phyloP scores from a whole-genome alignment of 1,284 basidiomycete genomes.

The Heliocybe sulcata region DNA sequence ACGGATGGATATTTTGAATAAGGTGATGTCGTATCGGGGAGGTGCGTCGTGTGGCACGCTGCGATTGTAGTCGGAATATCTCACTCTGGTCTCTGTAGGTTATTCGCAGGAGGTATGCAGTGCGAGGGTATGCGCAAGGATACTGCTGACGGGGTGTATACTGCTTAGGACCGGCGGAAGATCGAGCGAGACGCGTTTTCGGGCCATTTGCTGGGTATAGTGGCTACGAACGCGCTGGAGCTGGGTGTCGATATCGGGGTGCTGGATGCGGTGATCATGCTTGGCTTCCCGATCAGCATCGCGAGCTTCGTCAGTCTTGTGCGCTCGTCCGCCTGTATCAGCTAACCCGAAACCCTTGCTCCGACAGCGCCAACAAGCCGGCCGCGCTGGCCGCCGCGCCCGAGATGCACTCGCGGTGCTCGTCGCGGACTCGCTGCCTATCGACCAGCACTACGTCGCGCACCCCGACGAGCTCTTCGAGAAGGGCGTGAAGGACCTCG shows the following conservation, averaged over 20 bases:
- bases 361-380: slow-evolving; percentile 77
- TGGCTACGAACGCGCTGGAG: slow-evolving; percentile 90
- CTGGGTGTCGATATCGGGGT: slow-evolving; percentile 88
- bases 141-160: slow-evolving; percentile 1
- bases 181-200: slow-evolving; percentile 87
- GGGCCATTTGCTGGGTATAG: slow-evolving; percentile 75
- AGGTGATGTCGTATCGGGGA: slow-evolving; percentile 82
- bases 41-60: slow-evolving; percentile 32
- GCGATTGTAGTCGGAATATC: neutral
- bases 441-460: slow-evolving; percentile 75
- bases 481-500: slow-evolving; percentile 52
- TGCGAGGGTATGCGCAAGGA: neutral
- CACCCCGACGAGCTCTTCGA: slow-evolving; percentile 70
- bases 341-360: slow-evolving; percentile 2
- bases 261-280: slow-evolving; percentile 85
- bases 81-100: slow-evolving; percentile 22
- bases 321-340: neutral
- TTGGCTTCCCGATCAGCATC: slow-evolving; percentile 78
- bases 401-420: slow-evolving; percentile 81
- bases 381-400: slow-evolving; percentile 78
- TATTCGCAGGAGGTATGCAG: slow-evolving; percentile 45
- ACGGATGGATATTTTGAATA: slow-evolving; percentile 67
- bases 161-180: slow-evolving; percentile 62
- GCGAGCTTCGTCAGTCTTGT: slow-evolving; percentile 60
- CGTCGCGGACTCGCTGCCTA: slow-evolving; percentile 64